Conservation (phyloP, 169 alveolate genomes). For the Cryptosporidium sp. region DNA sequence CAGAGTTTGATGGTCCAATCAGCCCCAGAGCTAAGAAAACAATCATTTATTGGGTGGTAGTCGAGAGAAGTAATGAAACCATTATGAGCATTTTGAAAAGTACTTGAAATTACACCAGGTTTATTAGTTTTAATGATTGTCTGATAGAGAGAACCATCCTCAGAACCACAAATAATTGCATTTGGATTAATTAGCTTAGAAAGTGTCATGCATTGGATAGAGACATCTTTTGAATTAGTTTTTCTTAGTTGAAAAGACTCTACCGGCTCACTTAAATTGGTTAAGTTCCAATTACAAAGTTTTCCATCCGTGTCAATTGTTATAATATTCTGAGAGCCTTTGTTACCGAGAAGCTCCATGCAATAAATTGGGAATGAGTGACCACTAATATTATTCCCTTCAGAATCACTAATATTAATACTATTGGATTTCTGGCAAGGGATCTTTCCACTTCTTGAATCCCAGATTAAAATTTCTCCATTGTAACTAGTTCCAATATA, state of each 20-base stretch:
- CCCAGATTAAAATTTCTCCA: constrained; percentile 72
- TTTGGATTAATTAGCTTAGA: constrained; percentile 71
- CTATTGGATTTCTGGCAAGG: constrained; percentile 60
- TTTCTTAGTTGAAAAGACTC: constrained; percentile 65
- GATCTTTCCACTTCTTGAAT: constrained; percentile 57
- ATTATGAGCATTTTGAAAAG: constrained; percentile 55
- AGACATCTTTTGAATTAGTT: constrained; percentile 63
- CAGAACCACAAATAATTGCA: constrained; percentile 56
- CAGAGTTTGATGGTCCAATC: constrained; percentile 74
- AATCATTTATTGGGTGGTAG: constrained; percentile 67
- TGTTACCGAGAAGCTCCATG: constrained; percentile 70
- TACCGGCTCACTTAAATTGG: constrained; percentile 56
- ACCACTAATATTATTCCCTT: constrained; percentile 19
- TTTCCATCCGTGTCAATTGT: constrained; percentile 71
- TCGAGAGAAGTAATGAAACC: constrained; percentile 64
- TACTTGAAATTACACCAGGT: constrained; percentile 54
- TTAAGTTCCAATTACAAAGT: constrained; percentile 68
- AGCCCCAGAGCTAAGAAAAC: constrained; percentile 66
- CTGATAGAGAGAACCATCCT: constrained; percentile 68
- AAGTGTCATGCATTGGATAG: constrained; percentile 56
- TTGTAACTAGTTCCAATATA: constrained; percentile 64
- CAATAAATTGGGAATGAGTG: constrained; percentile 70
- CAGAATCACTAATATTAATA: constrained; percentile 30
- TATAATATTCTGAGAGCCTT: constrained; percentile 62
- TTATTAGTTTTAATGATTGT: constrained; percentile 65